A percentile compares a stretch with the other conserved stretches of the same genome.
Evolutionary conservation across 805 yeast species (phyloP).

Genomic region (Spathaspora sp.): DNA sequence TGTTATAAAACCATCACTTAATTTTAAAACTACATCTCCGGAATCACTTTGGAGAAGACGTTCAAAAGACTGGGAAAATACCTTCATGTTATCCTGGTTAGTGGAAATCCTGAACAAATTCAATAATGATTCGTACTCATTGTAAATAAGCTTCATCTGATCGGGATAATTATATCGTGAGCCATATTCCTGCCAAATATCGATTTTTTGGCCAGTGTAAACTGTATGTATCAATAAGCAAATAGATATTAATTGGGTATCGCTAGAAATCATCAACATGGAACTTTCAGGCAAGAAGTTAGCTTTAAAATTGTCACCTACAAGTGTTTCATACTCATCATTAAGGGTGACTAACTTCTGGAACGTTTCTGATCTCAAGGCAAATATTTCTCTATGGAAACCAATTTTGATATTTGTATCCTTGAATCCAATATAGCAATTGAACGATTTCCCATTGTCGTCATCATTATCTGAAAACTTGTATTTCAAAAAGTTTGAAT

Average conservation of each 20-base stretch:
- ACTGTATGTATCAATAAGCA: constrained; percentile 40
- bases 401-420: constrained; percentile 27
- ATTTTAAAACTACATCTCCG: constrained; percentile 42
- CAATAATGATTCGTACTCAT: constrained; percentile 23
- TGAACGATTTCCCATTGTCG: constrained; percentile 27
- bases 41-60: constrained; percentile 12
- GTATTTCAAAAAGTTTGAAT: constrained; percentile 3
- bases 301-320: constrained; percentile 22
- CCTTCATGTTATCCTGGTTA: not conserved
- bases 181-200: constrained; percentile 44
- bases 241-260: constrained; percentile 33
- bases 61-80: constrained; percentile 1
- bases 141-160: constrained; percentile 23
- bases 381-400: constrained; percentile 30
- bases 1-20: constrained; percentile 44
- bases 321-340: constrained; percentile 17
- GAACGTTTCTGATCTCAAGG: constrained; percentile 26
- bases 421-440: constrained; percentile 25
- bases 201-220: constrained; percentile 45
- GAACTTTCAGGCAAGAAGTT: constrained; percentile 12
- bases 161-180: constrained; percentile 22
- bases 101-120: constrained; percentile 5
- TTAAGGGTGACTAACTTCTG: constrained; percentile 17
- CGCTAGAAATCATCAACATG: constrained; percentile 16
- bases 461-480: constrained; percentile 3